Base-by-base conservation (phyloP, 176 grass and related monocot genomes). In the Triticum urartu region DNA sequence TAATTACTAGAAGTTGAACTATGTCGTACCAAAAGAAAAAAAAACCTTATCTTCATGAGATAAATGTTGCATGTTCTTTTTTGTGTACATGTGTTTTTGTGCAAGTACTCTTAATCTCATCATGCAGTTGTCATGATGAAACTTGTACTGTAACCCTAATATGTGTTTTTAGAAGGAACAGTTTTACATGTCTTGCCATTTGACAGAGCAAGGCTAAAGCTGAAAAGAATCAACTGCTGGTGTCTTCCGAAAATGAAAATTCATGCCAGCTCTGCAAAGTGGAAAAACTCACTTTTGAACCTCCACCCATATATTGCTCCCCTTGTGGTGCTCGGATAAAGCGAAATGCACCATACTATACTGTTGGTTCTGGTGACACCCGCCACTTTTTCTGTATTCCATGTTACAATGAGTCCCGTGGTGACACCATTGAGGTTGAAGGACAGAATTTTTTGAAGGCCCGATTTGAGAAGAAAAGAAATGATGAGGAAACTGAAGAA, bases 401-500 rank as follows among this genome's bases (percentile, higher is more conserved):
- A 78, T 99, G 94, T 85, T 94, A 94, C 87, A 99, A 99, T 47
- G 97, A 99, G 36, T 90, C 87, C 79, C 90, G 97, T 56, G 91
- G 97, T 90, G 97, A 99, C 11, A 86, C 72, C 81, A 94, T 99
- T 79, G 92, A 96, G 30, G 90, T 92, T 77, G 97, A 99, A 85
- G 97, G 97, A 17, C 84, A 75, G 15, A 43, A 40, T 22, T 92
- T 93, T 82, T 62, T 32, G 66, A 99, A 99, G 90, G 54, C 83
- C 66, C 94, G 79, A 43, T 91, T 99, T 17, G 97, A 99, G 71
- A 99, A 99, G 79, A 99, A 97, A 63, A 91, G 82, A 88, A 99
- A 99, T 89, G 97, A 99, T 33, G 97, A 99, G 83, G 97, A 99
- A 90, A 99, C 90, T 22, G 97, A 99, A 93, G 97, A 99, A 97